These are phyloP conservation scores for Stramenopiles sp. DNA, from an alignment of 352 stramenopile species.

Conservation along the genomic window DNA sequence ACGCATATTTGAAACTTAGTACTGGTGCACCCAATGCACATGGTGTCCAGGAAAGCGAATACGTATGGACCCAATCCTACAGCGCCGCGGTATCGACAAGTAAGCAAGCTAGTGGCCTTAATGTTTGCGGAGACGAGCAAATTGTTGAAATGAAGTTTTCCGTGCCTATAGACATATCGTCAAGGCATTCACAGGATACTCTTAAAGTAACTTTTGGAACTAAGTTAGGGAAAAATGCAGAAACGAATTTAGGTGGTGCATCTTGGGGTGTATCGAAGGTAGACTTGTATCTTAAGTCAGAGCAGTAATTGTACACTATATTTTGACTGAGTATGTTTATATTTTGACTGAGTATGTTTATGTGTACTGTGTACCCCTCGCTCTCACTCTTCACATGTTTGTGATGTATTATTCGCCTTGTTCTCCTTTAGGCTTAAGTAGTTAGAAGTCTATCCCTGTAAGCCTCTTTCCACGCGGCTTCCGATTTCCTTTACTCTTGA, in stretches of 20 bases:
- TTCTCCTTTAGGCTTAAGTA: no score
- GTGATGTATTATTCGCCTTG: no score
- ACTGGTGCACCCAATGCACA: slow-evolving; percentile 3
- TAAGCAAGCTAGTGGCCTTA: background rate
- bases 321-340: background rate
- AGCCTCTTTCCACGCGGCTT: background rate
- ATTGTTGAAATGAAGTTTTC: slow-evolving; percentile 12
- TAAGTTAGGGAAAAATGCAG: slow-evolving; percentile 12
- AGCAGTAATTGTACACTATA: background rate
- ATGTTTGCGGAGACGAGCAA: slow-evolving; percentile 11
- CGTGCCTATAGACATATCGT: background rate
- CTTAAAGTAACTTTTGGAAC: slow-evolving; percentile 12
- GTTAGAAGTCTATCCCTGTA: background rate
- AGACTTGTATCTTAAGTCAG: background rate
- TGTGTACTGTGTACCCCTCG: background rate
- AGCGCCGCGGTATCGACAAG: background rate
- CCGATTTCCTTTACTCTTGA: background rate
- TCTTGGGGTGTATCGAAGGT: background rate
- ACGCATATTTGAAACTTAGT: slow-evolving; percentile 2
- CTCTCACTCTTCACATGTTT: no score
- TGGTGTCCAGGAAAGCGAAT: background rate
- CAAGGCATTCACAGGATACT: slow-evolving; percentile 3
- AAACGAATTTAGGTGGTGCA: slow-evolving; percentile 12
- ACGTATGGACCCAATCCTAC: slow-evolving; percentile 12
- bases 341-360: background rate